Evolutionary conservation across 225 moss, liverwort and hornwort species (phyloP), one percentile per base, ranked within the genome.

Genomic region (Takakia lepidozioides): DNA sequence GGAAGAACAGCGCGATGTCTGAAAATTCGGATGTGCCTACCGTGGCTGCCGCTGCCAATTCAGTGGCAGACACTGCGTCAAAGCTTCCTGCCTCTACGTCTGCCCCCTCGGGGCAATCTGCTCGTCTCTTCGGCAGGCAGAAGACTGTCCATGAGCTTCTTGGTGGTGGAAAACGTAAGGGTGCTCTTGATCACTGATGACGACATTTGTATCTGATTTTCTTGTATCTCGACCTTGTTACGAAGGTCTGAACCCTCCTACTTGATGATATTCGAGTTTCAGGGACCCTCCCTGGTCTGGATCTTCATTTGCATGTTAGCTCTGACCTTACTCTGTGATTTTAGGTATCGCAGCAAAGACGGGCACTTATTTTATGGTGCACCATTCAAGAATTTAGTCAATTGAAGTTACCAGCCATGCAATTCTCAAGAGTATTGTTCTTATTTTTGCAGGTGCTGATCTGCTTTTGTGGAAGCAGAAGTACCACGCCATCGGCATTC

Each of bases 391-490:
- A n/a, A n/a, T n/a, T n/a, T n/a, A n/a, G n/a, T n/a, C n/a, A n/a
- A n/a, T n/a, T n/a, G n/a, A n/a, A n/a, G n/a, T n/a, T n/a, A n/a
- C n/a, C n/a, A n/a, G n/a, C n/a, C n/a, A n/a, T n/a, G n/a, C n/a
- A n/a, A n/a, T n/a, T n/a, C n/a, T n/a, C n/a, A n/a, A n/a, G n/a
- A n/a, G n/a, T n/a, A n/a, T n/a, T n/a, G n/a, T n/a, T n/a, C n/a
- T n/a, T n/a, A n/a, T n/a, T n/a, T 29, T 19, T 54, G 30, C 67
- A 98, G 95, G 63, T 65, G 85, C 87, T 18, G 84, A 98, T 56
- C 66, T 80, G 2, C 21, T 80, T 22, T 48, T 85, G 29, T 98
- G 95, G 95, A 90, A 56, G 29, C 52, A 98, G 51, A 85, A 83
- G 54, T 70, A 77, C 10, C 13, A 85, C 0, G 70, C 87, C 0